phyloP scores from a whole-genome alignment of 2,329 filamentous ascomycete genomes.

The Colletotrichum sidae region DNA sequence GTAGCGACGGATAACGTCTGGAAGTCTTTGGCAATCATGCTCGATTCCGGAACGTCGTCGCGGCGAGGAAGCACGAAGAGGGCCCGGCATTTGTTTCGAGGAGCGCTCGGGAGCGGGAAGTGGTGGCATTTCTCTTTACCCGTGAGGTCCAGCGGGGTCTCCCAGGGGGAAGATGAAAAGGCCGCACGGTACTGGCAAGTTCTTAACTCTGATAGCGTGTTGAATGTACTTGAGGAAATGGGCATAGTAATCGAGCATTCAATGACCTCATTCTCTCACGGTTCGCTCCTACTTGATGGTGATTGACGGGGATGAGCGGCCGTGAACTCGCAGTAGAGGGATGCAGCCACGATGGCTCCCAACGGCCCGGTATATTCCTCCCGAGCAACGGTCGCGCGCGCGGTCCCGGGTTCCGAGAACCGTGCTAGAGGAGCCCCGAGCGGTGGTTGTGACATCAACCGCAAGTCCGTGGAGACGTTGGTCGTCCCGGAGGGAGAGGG shows the following conservation, averaged over 20 bases:
- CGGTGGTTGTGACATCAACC: no score
- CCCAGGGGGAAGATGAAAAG: neutral
- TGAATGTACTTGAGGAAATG: conserved; percentile 23
- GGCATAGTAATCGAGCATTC: conserved; percentile 32
- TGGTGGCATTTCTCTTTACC: no score
- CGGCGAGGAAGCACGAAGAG: neutral
- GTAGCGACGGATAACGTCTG: neutral
- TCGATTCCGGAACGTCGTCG: neutral
- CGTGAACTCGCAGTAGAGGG: neutral
- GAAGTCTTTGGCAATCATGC: neutral
- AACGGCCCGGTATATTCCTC: no score
- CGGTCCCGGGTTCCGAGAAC: no score
- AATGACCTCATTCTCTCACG: conserved; percentile 24
- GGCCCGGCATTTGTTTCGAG: conserved; percentile 2
- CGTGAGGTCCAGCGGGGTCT: no score
- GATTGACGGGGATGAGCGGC: neutral
- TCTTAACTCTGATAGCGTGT: conserved; percentile 20
- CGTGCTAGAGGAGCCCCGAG: no score
- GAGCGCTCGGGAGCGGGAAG: neutral
- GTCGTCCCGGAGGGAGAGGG: no score
- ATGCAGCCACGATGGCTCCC: no score
- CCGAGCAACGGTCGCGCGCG: no score
- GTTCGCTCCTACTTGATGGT: neutral
- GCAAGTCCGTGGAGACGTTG: no score
- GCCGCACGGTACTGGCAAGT: neutral